phyloP scores from a whole-genome alignment of 495 filamentous ascomycete genomes.

The Umbilicaria muhlenbergii region DNA sequence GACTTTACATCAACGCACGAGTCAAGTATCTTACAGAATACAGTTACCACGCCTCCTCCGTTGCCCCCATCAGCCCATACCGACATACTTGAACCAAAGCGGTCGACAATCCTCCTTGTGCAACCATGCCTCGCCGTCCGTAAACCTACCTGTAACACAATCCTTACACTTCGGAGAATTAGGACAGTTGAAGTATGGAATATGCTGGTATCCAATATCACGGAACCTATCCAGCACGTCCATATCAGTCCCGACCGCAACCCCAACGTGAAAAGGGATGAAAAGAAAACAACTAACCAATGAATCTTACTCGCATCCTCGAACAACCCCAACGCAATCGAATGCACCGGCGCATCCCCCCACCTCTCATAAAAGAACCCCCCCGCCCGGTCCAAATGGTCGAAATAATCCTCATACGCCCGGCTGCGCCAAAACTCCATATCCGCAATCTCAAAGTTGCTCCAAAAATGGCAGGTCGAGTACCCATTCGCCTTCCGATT shows the following conservation, averaged over 20 bases:
- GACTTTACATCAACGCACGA: too few species aligned
- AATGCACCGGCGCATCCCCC: conserved; percentile 97
- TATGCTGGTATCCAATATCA: conserved; percentile 97
- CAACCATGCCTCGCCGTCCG: conserved; percentile 70
- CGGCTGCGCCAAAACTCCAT: conserved; percentile 89
- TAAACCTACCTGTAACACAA: conserved; percentile 72
- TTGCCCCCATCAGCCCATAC: conserved; percentile 43
- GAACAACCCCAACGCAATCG: conserved; percentile 85
- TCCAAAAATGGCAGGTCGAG: conserved; percentile 99
- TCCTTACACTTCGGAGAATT: conserved; percentile 89
- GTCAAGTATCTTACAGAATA: too few species aligned
- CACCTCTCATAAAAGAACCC: conserved; percentile 99
- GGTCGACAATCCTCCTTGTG: conserved; percentile 88
- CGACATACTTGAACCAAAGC: conserved; percentile 91
- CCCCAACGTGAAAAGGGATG: background rate
- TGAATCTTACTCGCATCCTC: conserved; percentile 84
- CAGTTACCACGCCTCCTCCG: background rate
- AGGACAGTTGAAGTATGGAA: conserved; percentile 97
- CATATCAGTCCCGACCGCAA: conserved; percentile 4
- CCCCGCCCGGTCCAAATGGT: conserved; percentile 83
- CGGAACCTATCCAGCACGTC: conserved; percentile 66
- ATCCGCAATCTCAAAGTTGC: conserved; percentile 95
- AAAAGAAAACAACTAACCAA: conserved; percentile 48
- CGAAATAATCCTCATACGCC: conserved; percentile 88
- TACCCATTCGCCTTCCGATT: conserved; percentile 72